phyloP scores from a whole-genome alignment of 805 yeast genomes.

The Barnettozyma wickerhamii region DNA sequence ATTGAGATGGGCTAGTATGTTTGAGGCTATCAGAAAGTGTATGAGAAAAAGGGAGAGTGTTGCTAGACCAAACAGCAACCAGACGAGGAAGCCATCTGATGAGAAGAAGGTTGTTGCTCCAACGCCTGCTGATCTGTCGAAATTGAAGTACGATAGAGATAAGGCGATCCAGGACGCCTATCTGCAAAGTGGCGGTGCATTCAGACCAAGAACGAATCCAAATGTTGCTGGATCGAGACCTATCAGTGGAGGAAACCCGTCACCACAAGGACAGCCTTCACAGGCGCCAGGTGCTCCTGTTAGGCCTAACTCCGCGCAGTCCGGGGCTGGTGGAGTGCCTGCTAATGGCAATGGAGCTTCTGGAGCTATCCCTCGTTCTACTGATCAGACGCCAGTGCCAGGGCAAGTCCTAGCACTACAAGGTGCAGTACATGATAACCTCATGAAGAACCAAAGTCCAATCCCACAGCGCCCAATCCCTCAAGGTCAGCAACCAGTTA shows the following conservation, averaged over 20 bases:
- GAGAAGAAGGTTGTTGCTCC: slow-evolving; percentile 50
- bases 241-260: slow-evolving; percentile 1
- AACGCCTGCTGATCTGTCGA: slow-evolving; percentile 81
- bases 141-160: slow-evolving; percentile 81
- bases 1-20: slow-evolving; percentile 94
- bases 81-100: slow-evolving; percentile 37
- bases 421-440: not conserved
- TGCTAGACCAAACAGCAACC: slow-evolving; percentile 51
- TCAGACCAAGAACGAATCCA: slow-evolving; percentile 10
- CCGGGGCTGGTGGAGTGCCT: not conserved
- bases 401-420: not conserved
- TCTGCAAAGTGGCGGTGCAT: slow-evolving; percentile 34
- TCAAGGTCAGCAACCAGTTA: slow-evolving; percentile 4
- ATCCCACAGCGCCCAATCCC: not conserved
- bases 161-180: slow-evolving; percentile 76
- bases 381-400: not conserved
- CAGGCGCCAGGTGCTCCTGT: slow-evolving; percentile 7
- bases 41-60: slow-evolving; percentile 85
- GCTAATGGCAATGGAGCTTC: too few species aligned
- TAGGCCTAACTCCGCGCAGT: not conserved
- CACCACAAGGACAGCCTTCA: not conserved
- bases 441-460: not conserved
- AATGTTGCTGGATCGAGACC: slow-evolving; percentile 8
- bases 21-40: slow-evolving; percentile 88
- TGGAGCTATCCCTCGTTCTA: too few species aligned